Evolutionary conservation across 1,284 basidiomycete species (phyloP).

Genomic region (Taiwanofungus camphoratus): DNA sequence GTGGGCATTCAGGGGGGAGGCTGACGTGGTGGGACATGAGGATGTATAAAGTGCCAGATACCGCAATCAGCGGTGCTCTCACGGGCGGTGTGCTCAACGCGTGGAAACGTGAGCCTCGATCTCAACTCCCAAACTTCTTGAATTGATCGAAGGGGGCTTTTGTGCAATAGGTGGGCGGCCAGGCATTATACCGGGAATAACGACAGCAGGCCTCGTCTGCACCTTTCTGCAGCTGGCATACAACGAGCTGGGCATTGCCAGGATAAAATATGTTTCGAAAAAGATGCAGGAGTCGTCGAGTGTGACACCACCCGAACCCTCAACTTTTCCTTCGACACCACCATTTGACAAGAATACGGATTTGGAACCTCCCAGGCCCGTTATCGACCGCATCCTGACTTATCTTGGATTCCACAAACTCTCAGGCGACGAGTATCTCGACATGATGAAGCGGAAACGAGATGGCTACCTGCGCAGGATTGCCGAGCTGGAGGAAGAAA

Average conservation of each 20-base stretch:
- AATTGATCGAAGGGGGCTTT: not conserved
- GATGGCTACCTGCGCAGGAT: slow-evolving; percentile 48
- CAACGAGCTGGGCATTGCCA: slow-evolving; percentile 57
- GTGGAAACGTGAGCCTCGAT: slow-evolving; percentile 38
- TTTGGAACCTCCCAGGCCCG: slow-evolving; percentile 14
- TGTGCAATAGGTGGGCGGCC: slow-evolving; percentile 35
- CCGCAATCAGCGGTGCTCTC: slow-evolving; percentile 54
- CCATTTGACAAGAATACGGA: slow-evolving; percentile 12
- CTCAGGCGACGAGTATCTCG: slow-evolving; percentile 60
- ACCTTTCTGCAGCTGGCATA: slow-evolving; percentile 52
- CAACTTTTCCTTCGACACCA: slow-evolving; percentile 4
- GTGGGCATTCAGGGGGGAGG: slow-evolving; percentile 6
- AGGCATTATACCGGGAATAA: slow-evolving; percentile 44
- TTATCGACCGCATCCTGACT: slow-evolving; percentile 33
- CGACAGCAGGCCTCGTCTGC: slow-evolving; percentile 50
- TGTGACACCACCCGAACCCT: not conserved
- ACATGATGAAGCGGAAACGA: slow-evolving; percentile 45
- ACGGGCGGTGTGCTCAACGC: slow-evolving; percentile 49
- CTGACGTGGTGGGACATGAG: slow-evolving; percentile 47
- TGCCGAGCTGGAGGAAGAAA: slow-evolving; percentile 45
- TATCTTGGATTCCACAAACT: slow-evolving; percentile 46
- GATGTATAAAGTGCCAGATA: slow-evolving; percentile 53
- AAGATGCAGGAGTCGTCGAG: slow-evolving; percentile 16
- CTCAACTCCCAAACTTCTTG: not conserved
- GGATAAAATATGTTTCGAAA: slow-evolving; percentile 49